Base-by-base conservation (phyloP, 306 rosid genomes). In the Castanopsis chinensis region DNA sequence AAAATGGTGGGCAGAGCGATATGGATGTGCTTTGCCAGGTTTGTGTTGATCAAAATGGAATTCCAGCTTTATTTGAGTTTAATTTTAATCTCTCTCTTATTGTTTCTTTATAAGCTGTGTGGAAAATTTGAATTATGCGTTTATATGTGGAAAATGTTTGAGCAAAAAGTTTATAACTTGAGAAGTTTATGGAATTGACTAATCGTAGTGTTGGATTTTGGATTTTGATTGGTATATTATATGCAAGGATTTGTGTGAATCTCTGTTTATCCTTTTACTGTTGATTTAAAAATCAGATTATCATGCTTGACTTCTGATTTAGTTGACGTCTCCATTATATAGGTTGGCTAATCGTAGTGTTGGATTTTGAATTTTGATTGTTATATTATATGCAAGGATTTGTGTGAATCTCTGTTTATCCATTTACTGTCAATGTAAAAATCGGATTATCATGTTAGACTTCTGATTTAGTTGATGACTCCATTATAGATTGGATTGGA, bases 11-110 rank as follows among this genome's bases (percentile, higher is more conserved):
- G 13, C 96, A 92, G 88, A 85, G 83, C 77, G 82, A 91, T 25
- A 80, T 83, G 96, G 98, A 94, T 85, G 97, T 94, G 75, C 92
- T 92, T 70, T 94, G 92, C 78, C 92, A 94, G 98, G 98, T 94
- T 78, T 80, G 83, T 45, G 53, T 11, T 45, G 53, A 45, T 9
- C 15, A 12, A 45, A 45, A 45, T 45, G 13, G 15, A 45, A 45
- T 12, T 45, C 53, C 14, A 23, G 56, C 69, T 11, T 11, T 12
- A 35, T 19, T 58, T 11, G 5, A 3, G 3, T 49, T 11, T 49
- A 11, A 12, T 49, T 49, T 49, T 49, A 49, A 49, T 49, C 53
- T 49, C 45, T 49, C 45, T 41, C 12, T 12, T 3, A 15, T 19
- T 63, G 23, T 5, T 64, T 65, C 20, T 9, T 1, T 28, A 45